Percentiles rank a stretch among this genome's conserved stretches.
Conservation (phyloP, 2,329 filamentous ascomycete species). For the Hypomyces perniciosus region DNA sequence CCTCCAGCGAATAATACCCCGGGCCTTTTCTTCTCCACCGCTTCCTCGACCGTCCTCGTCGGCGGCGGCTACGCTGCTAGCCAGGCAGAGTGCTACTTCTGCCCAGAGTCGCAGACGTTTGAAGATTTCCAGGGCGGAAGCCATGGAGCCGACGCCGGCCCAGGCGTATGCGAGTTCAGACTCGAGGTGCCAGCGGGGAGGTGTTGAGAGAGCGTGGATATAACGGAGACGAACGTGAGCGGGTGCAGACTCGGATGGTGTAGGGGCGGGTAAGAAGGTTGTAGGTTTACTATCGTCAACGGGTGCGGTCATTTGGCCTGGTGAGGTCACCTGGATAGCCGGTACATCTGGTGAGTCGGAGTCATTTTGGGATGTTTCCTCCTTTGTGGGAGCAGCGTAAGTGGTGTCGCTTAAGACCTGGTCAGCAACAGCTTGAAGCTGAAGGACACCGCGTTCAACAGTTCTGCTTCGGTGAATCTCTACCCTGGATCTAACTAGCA, state of each 20-base stretch:
- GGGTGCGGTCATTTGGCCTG: constrained; percentile 24
- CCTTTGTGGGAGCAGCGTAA: constrained; percentile 26
- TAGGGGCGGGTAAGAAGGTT: constrained; percentile 74
- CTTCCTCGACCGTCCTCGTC: constrained; percentile 48
- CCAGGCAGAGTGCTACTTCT: constrained; percentile 86
- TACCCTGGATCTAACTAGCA: constrained; percentile 83
- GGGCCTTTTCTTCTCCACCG: constrained; percentile 72
- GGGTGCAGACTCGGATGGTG: constrained; percentile 70
- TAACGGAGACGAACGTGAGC: constrained; percentile 72
- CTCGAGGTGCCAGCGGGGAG: constrained; percentile 89
- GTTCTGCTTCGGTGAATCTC: constrained; percentile 84
- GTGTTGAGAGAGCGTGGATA: constrained; percentile 75
- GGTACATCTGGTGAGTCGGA: constrained; percentile 33
- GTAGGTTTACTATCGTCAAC: constrained; percentile 45
- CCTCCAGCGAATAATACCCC: constrained; percentile 67
- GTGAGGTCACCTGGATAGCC: constrained; percentile 38
- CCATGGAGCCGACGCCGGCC: constrained; percentile 79
- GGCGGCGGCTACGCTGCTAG: constrained; percentile 53
- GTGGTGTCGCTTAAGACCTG: constrained; percentile 85
- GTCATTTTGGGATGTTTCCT: constrained; percentile 20
- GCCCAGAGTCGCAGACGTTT: constrained; percentile 90
- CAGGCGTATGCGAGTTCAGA: constrained; percentile 90
- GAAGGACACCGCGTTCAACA: constrained; percentile 80
- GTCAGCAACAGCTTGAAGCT: constrained; percentile 91
- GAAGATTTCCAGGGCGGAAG: constrained; percentile 92